Conservation (phyloP, 768 basidiomycete genomes). For the Rhodotorula diobovata region DNA sequence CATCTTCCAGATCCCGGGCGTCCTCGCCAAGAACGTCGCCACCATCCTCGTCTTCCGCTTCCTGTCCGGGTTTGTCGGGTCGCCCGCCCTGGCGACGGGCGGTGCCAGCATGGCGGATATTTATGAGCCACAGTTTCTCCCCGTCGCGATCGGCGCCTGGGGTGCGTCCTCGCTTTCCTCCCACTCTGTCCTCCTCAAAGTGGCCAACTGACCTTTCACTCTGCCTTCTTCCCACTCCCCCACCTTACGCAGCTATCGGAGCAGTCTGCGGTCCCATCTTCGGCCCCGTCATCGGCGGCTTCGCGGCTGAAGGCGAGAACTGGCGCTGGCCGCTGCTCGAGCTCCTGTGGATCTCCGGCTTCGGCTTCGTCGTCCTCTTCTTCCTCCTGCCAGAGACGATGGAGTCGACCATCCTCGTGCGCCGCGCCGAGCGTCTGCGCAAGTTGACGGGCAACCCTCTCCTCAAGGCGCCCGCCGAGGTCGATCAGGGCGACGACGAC, state of each 20-base stretch:
- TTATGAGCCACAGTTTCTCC: neutral
- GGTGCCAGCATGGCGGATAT: conserved; percentile 41
- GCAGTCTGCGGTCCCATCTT: conserved; percentile 44
- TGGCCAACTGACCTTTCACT: neutral
- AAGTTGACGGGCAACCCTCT: conserved; percentile 47
- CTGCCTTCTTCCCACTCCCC: neutral
- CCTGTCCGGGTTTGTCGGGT: conserved; percentile 48
- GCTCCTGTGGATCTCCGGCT: conserved; percentile 47
- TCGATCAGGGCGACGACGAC: conserved; percentile 34
- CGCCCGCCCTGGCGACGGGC: conserved; percentile 48
- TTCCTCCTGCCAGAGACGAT: conserved; percentile 49
- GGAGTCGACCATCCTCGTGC: conserved; percentile 46
- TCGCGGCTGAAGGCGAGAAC: conserved; percentile 45
- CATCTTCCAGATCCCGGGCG: conserved; percentile 46
- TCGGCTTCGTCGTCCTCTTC: conserved; percentile 44
- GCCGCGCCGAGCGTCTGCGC: conserved; percentile 48
- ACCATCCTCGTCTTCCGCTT: conserved; percentile 47
- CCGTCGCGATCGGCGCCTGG: conserved; percentile 9
- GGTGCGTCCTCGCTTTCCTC: neutral
- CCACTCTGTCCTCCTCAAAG: neutral
- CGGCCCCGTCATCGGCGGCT: conserved; percentile 40
- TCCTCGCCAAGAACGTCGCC: conserved; percentile 17
- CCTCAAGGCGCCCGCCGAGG: conserved; percentile 44
- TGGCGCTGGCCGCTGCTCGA: conserved; percentile 48
- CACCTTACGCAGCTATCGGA: conserved; percentile 15